Evolutionary conservation across 2,329 filamentous ascomycete genomes (phyloP).

Genomic region (Colletotrichum sp.): DNA sequence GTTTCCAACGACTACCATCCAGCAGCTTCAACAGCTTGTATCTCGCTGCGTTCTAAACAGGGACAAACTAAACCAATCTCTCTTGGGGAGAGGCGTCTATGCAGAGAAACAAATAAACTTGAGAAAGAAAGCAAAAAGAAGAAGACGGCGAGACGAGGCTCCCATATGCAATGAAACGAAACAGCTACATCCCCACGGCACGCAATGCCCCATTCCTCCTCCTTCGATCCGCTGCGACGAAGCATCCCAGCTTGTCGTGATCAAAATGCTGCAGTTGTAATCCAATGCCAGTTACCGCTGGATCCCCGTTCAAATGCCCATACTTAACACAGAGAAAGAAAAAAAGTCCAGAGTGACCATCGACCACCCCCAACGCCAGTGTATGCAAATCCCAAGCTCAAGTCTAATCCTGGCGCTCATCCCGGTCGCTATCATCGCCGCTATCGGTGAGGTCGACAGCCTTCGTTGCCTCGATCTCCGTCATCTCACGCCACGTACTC

Average conservation of each 20-base stretch:
- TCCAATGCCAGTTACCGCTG: not conserved
- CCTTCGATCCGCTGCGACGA: not conserved
- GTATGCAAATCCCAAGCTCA: not conserved
- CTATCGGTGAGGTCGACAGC: constrained; percentile 48
- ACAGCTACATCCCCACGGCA: not conserved
- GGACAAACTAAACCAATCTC: too few species aligned
- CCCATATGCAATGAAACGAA: not conserved
- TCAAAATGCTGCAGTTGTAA: not conserved
- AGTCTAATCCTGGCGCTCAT: constrained; percentile 35
- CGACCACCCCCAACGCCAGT: constrained; percentile 6
- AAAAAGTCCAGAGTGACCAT: not conserved
- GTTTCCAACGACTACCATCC: not conserved
- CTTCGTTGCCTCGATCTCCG: constrained; percentile 75
- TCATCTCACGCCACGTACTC: constrained; percentile 94
- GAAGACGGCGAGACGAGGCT: not conserved
- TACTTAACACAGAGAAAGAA: not conserved
- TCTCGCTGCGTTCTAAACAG: not conserved
- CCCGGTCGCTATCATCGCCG: constrained; percentile 51
- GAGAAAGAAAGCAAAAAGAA: not conserved
- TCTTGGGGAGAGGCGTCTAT: not conserved
- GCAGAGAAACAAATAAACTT: not conserved
- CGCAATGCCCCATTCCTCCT: not conserved
- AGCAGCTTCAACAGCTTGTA: not conserved
- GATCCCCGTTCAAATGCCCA: not conserved
- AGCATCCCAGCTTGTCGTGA: not conserved